phyloP scores from a whole-genome alignment of 768 basidiomycete species.

The Leccinum ochraceum region DNA sequence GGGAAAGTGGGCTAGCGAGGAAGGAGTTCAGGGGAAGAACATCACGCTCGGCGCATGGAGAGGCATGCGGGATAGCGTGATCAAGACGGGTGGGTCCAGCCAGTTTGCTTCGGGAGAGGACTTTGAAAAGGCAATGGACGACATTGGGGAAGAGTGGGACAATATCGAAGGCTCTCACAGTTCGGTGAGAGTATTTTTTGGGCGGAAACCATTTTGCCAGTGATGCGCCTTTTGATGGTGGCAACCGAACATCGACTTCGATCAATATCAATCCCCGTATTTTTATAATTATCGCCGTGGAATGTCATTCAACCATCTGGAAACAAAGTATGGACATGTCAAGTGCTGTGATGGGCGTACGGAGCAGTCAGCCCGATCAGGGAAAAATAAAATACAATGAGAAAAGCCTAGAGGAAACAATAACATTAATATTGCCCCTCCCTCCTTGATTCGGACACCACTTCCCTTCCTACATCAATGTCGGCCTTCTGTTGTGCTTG shows the following conservation, averaged over 20 bases:
- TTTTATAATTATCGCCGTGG: not conserved
- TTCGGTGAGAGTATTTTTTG: slow-evolving; percentile 6
- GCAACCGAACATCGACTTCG: not conserved
- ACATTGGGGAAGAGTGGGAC: slow-evolving; percentile 29
- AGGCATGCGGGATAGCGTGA: slow-evolving; percentile 25
- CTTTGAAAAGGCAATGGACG: slow-evolving; percentile 20
- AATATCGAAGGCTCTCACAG: slow-evolving; percentile 15
- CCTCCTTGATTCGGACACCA: not conserved
- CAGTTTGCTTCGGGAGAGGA: slow-evolving; percentile 20
- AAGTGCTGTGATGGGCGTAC: not conserved
- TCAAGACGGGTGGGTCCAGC: slow-evolving; percentile 19
- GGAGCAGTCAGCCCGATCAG: not conserved
- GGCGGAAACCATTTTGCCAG: slow-evolving; percentile 15
- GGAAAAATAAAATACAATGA: not conserved
- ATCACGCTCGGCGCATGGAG: slow-evolving; percentile 19
- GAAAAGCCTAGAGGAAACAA: not conserved
- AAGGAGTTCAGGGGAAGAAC: slow-evolving; percentile 21
- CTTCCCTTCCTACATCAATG: slow-evolving; percentile 36
- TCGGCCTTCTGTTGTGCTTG: slow-evolving; percentile 62
- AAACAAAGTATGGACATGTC: not conserved
- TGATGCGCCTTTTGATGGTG: not conserved
- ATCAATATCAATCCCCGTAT: no score
- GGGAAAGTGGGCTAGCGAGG: slow-evolving; percentile 28
- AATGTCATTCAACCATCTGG: not conserved
- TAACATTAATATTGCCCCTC: not conserved